A percentile compares a stretch with the other conserved stretches of the same genome.
These are phyloP conservation scores for Aphanomyces cochlioides DNA, from an alignment of 352 stramenopile species.

Conservation along the genomic window DNA sequence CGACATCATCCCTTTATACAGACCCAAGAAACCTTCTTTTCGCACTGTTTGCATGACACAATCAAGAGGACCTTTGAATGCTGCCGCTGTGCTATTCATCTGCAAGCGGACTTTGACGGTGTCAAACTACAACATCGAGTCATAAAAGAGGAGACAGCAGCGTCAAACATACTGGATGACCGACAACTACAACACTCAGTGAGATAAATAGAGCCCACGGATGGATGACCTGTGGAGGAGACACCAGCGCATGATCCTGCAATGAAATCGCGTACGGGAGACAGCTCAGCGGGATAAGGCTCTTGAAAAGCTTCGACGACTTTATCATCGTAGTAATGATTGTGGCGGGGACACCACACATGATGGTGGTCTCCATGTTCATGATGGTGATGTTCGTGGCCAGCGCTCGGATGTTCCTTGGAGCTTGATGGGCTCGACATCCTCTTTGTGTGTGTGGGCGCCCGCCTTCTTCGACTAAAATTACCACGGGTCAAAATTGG, in stretches of 20 bases:
- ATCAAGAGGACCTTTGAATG: constrained; percentile 22
- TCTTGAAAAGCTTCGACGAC: constrained; percentile 10
- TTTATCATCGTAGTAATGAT: constrained; percentile 25
- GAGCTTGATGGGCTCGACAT: not conserved
- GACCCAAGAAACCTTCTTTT: constrained; percentile 23
- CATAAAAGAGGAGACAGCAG: not conserved
- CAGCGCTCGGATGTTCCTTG: not conserved
- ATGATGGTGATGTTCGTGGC: not conserved
- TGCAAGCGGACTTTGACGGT: constrained; percentile 26
- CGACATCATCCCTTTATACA: constrained; percentile 26
- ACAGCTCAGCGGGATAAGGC: not conserved
- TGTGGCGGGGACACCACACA: constrained; percentile 23
- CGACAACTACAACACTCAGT: not conserved
- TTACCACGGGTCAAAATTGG: no score
- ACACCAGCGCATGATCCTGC: constrained; percentile 20
- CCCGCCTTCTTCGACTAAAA: no score
- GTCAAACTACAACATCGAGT: constrained; percentile 21
- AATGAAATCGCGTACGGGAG: constrained; percentile 16
- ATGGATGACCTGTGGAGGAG: constrained; percentile 7
- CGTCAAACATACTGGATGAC: constrained; percentile 20
- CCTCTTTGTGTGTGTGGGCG: not conserved
- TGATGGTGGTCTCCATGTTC: constrained; percentile 11
- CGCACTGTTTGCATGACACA: constrained; percentile 26
- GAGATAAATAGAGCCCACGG: not conserved
- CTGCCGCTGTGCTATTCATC: constrained; percentile 20